These are phyloP conservation scores for Hirschfeldia incana DNA, from an alignment of 345 rosid genomes.

Conservation along the genomic window DNA sequence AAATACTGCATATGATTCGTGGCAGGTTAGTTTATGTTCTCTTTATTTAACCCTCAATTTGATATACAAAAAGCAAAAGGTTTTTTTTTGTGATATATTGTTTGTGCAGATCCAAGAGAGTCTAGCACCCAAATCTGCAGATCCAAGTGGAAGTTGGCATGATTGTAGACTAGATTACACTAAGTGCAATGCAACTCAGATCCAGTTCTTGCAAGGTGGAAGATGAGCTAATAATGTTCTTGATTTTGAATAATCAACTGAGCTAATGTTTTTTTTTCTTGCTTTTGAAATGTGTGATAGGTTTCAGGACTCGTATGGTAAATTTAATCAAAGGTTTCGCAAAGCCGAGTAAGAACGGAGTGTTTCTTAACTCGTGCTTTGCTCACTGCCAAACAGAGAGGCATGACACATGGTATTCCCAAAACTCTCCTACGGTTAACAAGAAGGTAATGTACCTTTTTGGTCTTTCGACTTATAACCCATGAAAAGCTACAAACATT, in stretches of 20 bases:
- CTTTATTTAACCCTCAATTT: not conserved
- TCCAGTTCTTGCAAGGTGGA: conserved; percentile 42
- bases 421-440: conserved; percentile 30
- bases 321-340: not conserved
- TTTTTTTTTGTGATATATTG: not conserved
- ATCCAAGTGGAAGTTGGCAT: conserved; percentile 40
- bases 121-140: conserved; percentile 41
- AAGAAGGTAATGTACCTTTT: conserved; percentile 28
- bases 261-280: not conserved
- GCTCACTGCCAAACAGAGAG: not conserved
- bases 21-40: conserved; percentile 35
- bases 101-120: conserved; percentile 38
- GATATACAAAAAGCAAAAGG: not conserved
- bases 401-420: conserved; percentile 38
- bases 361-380: not conserved
- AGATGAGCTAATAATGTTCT: conserved; percentile 10
- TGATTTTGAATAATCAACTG: not conserved
- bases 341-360: not conserved
- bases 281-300: not conserved
- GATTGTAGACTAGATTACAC: conserved; percentile 38
- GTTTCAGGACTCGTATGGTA: not conserved
- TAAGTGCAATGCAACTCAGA: conserved; percentile 33
- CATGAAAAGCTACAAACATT: not conserved
- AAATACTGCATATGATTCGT: conserved; percentile 43
- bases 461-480: not conserved